Evolutionary conservation across 768 basidiomycete genomes (phyloP).

Genomic region (Tephrocybe rancida): DNA sequence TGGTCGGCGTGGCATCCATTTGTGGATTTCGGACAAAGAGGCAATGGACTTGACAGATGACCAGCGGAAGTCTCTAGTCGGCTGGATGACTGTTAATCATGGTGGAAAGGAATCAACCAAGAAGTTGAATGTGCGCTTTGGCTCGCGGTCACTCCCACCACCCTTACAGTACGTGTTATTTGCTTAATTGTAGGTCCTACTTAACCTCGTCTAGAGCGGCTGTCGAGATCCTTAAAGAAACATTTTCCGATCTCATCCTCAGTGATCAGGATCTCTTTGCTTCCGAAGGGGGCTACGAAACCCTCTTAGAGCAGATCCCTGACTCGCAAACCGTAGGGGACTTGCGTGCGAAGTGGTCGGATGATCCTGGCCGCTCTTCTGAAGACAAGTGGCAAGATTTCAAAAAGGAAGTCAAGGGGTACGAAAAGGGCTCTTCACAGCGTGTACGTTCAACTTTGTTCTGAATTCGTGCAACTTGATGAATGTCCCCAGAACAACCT

Average conservation of each 20-base stretch:
- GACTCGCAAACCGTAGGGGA: slow-evolving; percentile 50
- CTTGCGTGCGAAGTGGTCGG: slow-evolving; percentile 63
- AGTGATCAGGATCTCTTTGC: slow-evolving; percentile 85
- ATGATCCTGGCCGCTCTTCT: slow-evolving; percentile 55
- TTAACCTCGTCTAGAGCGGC: slow-evolving; percentile 38
- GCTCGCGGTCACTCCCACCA: slow-evolving; percentile 62
- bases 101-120: slow-evolving; percentile 82
- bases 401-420: slow-evolving; percentile 36
- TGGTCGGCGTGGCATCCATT: slow-evolving; percentile 96
- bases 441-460: slow-evolving; percentile 31
- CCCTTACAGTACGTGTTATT: slow-evolving; percentile 59
- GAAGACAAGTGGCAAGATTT: slow-evolving; percentile 77
- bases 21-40: slow-evolving; percentile 92
- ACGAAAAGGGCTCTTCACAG: slow-evolving; percentile 28
- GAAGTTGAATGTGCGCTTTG: slow-evolving; percentile 72
- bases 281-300: slow-evolving; percentile 69
- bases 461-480: neutral
- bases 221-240: slow-evolving; percentile 46
- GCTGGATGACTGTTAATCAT: slow-evolving; percentile 82
- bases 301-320: slow-evolving; percentile 74
- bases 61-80: slow-evolving; percentile 84
- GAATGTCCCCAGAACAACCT: slow-evolving; percentile 27
- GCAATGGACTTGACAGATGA: slow-evolving; percentile 93
- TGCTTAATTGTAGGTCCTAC: neutral
- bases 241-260: slow-evolving; percentile 72